Base-by-base conservation (phyloP, 768 basidiomycete genomes). In the Suillus hirtellus region DNA sequence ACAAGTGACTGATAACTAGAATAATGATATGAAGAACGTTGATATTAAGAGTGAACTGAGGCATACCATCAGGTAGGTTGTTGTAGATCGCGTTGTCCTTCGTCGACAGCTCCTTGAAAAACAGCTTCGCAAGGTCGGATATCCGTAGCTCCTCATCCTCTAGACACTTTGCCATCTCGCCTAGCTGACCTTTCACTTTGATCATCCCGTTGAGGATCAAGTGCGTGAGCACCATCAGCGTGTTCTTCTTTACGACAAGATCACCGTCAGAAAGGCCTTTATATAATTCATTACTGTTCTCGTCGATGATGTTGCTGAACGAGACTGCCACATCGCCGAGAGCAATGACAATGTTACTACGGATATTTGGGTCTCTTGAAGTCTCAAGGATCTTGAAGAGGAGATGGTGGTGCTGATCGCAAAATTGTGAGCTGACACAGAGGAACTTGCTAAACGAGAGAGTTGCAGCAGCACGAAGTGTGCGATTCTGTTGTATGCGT, bases 21-120 rank as follows among this genome's bases (percentile, higher is more conserved):
- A 17, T 42, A 59, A 19, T 66, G 11, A 65, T 67, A 59, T 65
- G 63, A 53, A 19, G 52, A 38, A 35, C 19, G n/a, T 24, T 19
- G 11, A 58, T 42, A 5, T 46, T 2, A 31, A 31, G 17, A 42
- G 56, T 53, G 21, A 60, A 19, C 46, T 27, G 47, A 14, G 12
- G 63, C 87, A 40, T 69, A 92, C 93, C 92, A 77, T 99, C 97
- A 2, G 96, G 97, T 69, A 99, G 77, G 75, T 99, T 99, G 77
- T 99, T 99, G 74, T 99, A 98, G 63, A 99, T 96, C 8, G 96
- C 97, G 73, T 99, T 99, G 69, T 99, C 97, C 78, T 99, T 99
- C 34, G 93, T 95, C 40, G 93, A 90, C 60, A 99, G 78, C 72
- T 99, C 96, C 24, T 87, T 91, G 81, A 99, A 99, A 86, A 99